Base-by-base conservation (phyloP, 2,329 filamentous ascomycete species). In the Juglanconis sp. region DNA sequence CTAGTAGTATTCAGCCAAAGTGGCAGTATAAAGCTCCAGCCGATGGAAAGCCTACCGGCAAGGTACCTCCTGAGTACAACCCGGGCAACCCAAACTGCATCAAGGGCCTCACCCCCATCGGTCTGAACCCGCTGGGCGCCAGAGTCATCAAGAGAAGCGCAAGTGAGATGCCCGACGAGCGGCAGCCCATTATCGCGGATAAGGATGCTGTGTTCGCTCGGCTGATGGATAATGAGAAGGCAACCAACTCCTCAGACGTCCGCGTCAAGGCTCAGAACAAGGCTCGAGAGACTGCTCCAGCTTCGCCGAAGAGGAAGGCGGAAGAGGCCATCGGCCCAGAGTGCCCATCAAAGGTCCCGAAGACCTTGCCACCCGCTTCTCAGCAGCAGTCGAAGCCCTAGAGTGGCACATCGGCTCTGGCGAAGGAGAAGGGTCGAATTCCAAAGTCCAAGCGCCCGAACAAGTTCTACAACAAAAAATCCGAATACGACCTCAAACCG, bases 1-100 rank as follows among this genome's bases (percentile, higher is more conserved):
- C 71, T 36, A 70, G 69, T 5, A 74, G 50, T 13, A 11, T 6
- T 10, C 30, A 40, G 50, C 10, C 31, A 32, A 44, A 50, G 32
- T 51, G 11, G 31, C 31, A n/a, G 7, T 55, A 62, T 13, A 17
- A 46, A 24, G 9, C 7, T 17, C 42, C 44, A 17, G 15, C n/a
- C 35, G 11, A 30, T 15, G 48, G 15, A 34, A 56, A 54, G n/a
- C 48, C 42, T 5, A 38, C 24, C 30, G 53, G 24, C 36, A 49
- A n/a, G 38, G 13, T 38, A 17, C 15, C 13, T 17, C 13, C 38
- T 32, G 31, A 50, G 49, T 56, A 54, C 4, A 46, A 31, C 3
- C 51, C 36, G 2, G 38, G 44, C 15, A 24, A 60, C 15, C 10
- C 47, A 8, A 34, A 38, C 8, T 35, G 31, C 9, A 11, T 5